Evolutionary conservation across 2,329 filamentous ascomycete genomes (phyloP).

Genomic region (Mycogone perniciosa): DNA sequence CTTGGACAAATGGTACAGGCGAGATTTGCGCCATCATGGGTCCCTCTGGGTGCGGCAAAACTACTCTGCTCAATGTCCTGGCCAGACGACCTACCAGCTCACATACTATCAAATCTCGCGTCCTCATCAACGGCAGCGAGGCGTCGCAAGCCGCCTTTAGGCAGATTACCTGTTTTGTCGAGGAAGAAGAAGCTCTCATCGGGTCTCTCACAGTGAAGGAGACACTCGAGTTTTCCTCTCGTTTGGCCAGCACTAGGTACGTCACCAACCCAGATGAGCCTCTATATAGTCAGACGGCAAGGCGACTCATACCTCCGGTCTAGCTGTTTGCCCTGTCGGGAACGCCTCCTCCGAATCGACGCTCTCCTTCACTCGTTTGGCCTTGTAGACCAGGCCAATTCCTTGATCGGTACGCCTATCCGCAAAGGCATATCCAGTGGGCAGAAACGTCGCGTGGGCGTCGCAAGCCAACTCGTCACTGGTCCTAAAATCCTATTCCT

Average conservation of each 20-base stretch:
- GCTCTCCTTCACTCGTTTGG: conserved; percentile 67
- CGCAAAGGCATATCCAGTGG: conserved; percentile 79
- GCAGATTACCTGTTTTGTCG: conserved; percentile 68
- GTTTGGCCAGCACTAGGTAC: conserved; percentile 21
- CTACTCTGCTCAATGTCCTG: conserved; percentile 74
- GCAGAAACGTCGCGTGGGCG: conserved; percentile 73
- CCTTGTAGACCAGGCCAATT: conserved; percentile 60
- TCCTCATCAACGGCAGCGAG: conserved; percentile 54
- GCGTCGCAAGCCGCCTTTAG: conserved; percentile 52
- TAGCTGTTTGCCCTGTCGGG: conserved; percentile 38
- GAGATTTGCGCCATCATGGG: conserved; percentile 79
- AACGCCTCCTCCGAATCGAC: conserved; percentile 58
- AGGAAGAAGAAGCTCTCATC: conserved; percentile 81
- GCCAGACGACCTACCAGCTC: conserved; percentile 48
- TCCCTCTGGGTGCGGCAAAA: conserved; percentile 68
- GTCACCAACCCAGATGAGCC: too few species aligned
- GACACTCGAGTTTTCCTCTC: conserved; percentile 71
- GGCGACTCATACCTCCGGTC: background rate
- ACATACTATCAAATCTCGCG: conserved; percentile 33
- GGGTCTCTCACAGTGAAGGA: conserved; percentile 75
- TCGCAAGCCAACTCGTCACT: conserved; percentile 76
- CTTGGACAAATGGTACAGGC: conserved; percentile 31
- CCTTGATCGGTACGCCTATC: conserved; percentile 74
- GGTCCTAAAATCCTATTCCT: conserved; percentile 75
- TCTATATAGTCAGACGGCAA: background rate